Percentiles rank a stretch among this genome's conserved stretches.
Evolutionary conservation across 441 rosid species (phyloP).

Genomic region (Capsella rubella): DNA sequence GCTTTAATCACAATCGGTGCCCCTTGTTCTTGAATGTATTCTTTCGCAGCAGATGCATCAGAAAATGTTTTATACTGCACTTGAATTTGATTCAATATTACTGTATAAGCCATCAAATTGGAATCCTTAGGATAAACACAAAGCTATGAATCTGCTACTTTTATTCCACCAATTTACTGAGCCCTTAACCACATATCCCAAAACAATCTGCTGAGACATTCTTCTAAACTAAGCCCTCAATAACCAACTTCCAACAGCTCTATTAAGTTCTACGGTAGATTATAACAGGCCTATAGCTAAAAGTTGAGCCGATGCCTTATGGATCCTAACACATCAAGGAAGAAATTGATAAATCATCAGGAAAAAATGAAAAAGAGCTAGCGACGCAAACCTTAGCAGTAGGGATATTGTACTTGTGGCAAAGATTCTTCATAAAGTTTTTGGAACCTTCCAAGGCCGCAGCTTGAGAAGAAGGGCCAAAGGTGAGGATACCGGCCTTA

Average conservation of each 20-base stretch:
- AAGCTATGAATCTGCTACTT: background rate
- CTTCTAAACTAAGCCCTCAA: background rate
- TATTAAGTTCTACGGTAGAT: slow-evolving; percentile 16
- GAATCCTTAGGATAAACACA: background rate
- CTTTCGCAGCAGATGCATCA: slow-evolving; percentile 73
- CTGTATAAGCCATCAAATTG: background rate
- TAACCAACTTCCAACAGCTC: slow-evolving; percentile 22
- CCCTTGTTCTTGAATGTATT: slow-evolving; percentile 77
- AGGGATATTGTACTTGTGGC: slow-evolving; percentile 85
- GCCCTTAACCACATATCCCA: background rate
- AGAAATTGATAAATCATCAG: background rate
- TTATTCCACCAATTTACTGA: background rate
- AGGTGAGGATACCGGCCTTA: slow-evolving; percentile 74
- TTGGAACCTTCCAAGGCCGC: slow-evolving; percentile 98
- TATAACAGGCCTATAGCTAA: background rate
- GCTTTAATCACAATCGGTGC: slow-evolving; percentile 91
- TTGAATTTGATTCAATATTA: slow-evolving; percentile 9
- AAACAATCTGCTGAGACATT: slow-evolving; percentile 8
- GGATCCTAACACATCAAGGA: slow-evolving; percentile 1
- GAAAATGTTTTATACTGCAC: slow-evolving; percentile 81
- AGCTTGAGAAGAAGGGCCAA: slow-evolving; percentile 92
- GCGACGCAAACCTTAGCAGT: slow-evolving; percentile 75
- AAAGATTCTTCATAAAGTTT: slow-evolving; percentile 88
- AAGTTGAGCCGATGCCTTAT: background rate
- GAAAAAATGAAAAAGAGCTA: slow-evolving; percentile 4